Conservation (phyloP, 208 protist species). For the Kentomonas sorsogonicus region DNA sequence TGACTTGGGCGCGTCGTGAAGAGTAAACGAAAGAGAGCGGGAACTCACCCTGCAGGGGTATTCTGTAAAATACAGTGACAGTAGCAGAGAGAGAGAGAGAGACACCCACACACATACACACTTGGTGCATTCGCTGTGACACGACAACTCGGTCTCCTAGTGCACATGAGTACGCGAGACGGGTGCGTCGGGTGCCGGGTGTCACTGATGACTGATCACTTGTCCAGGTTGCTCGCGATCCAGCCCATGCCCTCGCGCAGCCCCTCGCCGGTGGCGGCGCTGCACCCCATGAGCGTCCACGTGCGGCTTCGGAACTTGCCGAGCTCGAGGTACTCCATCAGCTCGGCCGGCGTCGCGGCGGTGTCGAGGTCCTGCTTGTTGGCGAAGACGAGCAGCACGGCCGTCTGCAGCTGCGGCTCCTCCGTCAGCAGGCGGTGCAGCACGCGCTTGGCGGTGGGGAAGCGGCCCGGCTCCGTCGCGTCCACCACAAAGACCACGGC, state of each 20-base stretch:
- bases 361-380: constrained; percentile 95
- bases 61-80: no score
- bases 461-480: constrained; percentile 69
- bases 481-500: constrained; percentile 94
- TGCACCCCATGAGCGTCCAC: constrained; percentile 95
- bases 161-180: no score
- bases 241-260: constrained; percentile 90
- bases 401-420: constrained; percentile 74
- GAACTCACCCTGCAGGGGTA: no score
- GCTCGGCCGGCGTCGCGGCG: constrained; percentile 73
- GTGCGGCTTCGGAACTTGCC: constrained; percentile 80
- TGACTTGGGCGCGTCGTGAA: no score
- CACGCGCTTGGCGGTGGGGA: constrained; percentile 75
- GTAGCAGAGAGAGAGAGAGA: no score
- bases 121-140: no score
- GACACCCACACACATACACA: no score
- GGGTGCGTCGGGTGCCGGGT: no score
- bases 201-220: no score
- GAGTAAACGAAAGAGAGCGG: no score
- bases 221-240: constrained; percentile 72
- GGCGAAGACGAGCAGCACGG: constrained; percentile 90
- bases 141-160: no score
- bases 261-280: constrained; percentile 87
- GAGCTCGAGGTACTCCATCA: constrained; percentile 84
- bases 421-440: constrained; percentile 78